A percentile compares a stretch with the other conserved stretches of the same genome.
phyloP scores from a whole-genome alignment of 2,329 filamentous ascomycete genomes.

The Scleromitrula shiraiana region DNA sequence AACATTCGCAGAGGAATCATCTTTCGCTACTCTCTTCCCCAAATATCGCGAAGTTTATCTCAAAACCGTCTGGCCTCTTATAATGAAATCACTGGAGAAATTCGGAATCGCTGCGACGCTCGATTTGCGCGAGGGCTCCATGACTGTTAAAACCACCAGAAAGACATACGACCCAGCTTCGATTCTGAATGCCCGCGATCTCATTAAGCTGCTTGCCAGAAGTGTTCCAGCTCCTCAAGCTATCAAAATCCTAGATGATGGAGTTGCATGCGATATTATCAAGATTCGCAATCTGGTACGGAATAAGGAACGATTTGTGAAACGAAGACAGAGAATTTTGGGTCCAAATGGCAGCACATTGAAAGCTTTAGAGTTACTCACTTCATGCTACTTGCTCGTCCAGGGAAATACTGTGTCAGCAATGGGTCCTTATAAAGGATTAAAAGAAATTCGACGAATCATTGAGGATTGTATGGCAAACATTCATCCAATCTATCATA shows the following conservation, averaged over 20 bases:
- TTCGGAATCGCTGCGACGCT: conserved; percentile 83
- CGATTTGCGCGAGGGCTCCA: conserved; percentile 89
- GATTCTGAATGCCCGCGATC: conserved; percentile 86
- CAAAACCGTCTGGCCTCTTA: conserved; percentile 84
- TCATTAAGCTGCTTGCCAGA: conserved; percentile 86
- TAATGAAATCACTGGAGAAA: conserved; percentile 82
- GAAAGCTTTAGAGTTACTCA: conserved; percentile 89
- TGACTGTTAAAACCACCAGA: conserved; percentile 92
- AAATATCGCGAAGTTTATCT: conserved; percentile 95
- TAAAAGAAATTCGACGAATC: conserved; percentile 85
- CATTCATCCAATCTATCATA: conserved; percentile 81
- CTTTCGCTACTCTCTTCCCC: conserved; percentile 80
- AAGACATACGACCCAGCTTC: conserved; percentile 88
- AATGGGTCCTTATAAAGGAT: conserved; percentile 86
- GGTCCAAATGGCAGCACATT: conserved; percentile 87
- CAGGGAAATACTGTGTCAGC: conserved; percentile 91
- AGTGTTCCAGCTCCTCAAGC: conserved; percentile 91
- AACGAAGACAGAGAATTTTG: conserved; percentile 84
- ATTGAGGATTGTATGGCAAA: conserved; percentile 97
- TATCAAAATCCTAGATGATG: conserved; percentile 89
- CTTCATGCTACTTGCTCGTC: conserved; percentile 85
- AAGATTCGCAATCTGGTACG: conserved; percentile 86
- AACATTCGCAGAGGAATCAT: conserved; percentile 86
- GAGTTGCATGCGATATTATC: conserved; percentile 86
- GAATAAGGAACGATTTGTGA: conserved; percentile 94